Conservation (phyloP, 352 stramenopile species). For the Blastocystis sp. region DNA sequence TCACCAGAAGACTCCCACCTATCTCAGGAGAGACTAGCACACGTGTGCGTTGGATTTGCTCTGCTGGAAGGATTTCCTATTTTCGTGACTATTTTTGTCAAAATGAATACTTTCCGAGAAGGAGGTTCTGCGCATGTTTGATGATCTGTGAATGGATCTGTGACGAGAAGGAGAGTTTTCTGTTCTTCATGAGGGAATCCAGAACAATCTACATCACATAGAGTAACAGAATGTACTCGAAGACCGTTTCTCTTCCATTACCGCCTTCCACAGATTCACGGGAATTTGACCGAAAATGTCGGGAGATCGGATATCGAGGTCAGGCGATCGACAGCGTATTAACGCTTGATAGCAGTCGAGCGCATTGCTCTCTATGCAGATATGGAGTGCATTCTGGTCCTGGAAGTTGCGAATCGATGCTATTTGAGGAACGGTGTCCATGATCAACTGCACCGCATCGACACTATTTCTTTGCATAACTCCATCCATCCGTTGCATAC, state of each 20-base stretch:
- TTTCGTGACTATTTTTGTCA: neutral
- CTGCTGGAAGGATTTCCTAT: conserved; percentile 22
- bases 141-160: neutral
- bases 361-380: conserved; percentile 4
- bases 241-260: conserved; percentile 58
- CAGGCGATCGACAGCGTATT: neutral
- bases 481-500: neutral
- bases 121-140: conserved; percentile 10
- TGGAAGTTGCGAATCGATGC: neutral
- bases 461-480: conserved; percentile 24
- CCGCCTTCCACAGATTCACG: conserved; percentile 30
- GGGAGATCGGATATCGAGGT: neutral
- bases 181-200: conserved; percentile 4
- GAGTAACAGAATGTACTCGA: neutral
- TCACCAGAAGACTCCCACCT: conserved; percentile 7
- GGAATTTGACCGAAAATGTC: conserved; percentile 25
- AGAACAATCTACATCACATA: neutral
- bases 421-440: conserved; percentile 2
- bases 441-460: neutral
- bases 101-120: neutral
- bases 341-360: conserved; percentile 8
- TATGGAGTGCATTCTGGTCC: conserved; percentile 8
- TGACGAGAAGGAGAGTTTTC: conserved; percentile 12
- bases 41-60: neutral
- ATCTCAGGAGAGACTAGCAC: neutral